Percentiles rank a stretch among this genome's conserved stretches.
phyloP scores from a whole-genome alignment of 129 eudicot species.

The Kitagawia praeruptora region DNA sequence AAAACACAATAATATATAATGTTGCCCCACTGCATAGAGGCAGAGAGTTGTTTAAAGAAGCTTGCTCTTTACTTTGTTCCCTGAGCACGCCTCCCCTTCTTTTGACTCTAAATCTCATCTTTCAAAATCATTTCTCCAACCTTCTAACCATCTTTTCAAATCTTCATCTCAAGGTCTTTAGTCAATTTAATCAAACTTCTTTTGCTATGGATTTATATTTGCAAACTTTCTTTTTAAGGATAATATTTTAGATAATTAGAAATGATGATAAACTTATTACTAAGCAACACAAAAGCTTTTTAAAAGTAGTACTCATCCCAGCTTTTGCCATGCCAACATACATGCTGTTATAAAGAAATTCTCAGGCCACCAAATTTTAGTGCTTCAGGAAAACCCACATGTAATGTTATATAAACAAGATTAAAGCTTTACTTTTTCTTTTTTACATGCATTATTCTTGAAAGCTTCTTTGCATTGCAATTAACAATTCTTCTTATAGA shows the following conservation, averaged over 20 bases:
- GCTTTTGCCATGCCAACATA: constrained; percentile 25
- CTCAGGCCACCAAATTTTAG: constrained; percentile 17
- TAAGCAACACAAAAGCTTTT: not conserved
- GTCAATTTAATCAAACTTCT: constrained; percentile 7
- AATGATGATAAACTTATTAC: not conserved
- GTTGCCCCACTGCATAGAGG: constrained; percentile 5
- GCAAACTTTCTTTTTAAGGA: not conserved
- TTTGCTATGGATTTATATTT: not conserved
- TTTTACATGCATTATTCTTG: constrained; percentile 5
- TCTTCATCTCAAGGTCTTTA: constrained; percentile 21
- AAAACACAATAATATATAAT: constrained; percentile 24
- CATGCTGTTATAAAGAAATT: constrained; percentile 17
- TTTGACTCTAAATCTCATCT: constrained; percentile 35
- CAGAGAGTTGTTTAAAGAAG: not conserved
- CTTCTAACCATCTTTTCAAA: constrained; percentile 9
- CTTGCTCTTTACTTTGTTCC: constrained; percentile 13
- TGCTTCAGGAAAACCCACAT: constrained; percentile 9
- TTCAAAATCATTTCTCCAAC: constrained; percentile 44
- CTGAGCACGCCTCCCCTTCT: constrained; percentile 36
- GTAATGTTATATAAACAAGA: constrained; percentile 14
- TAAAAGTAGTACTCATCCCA: constrained; percentile 19
- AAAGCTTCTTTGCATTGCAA: constrained; percentile 14
- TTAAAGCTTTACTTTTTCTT: constrained; percentile 15
- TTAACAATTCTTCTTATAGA: constrained; percentile 9
- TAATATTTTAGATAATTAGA: not conserved